A percentile compares a stretch with the other conserved stretches of the same genome.
Conservation (phyloP, 2,329 filamentous ascomycete species). For the Ceratocystis alfenasii region DNA sequence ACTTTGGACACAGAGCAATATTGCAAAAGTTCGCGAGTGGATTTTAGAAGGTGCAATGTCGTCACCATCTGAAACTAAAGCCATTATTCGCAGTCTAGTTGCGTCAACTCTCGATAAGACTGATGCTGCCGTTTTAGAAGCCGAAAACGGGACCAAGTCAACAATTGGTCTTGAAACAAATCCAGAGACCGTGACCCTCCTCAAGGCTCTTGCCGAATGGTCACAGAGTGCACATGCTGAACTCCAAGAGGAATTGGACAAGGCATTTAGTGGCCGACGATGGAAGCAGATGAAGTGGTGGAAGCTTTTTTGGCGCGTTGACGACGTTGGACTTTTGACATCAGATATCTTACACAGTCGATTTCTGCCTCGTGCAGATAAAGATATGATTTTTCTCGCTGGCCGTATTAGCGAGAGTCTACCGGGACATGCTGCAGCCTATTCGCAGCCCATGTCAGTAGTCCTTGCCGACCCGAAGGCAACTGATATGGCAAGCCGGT, state of each 20-base stretch:
- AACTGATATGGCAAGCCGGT: background rate
- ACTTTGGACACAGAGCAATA: constrained; percentile 60
- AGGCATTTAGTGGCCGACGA: constrained; percentile 59
- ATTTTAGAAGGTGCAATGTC: constrained; percentile 38
- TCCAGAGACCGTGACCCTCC: constrained; percentile 29
- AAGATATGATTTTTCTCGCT: constrained; percentile 68
- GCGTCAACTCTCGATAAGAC: constrained; percentile 51
- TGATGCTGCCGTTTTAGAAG: constrained; percentile 38
- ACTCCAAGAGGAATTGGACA: constrained; percentile 65
- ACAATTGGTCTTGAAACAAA: constrained; percentile 28
- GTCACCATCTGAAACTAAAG: constrained; percentile 43
- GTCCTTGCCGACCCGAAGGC: constrained; percentile 3
- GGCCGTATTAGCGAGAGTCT: constrained; percentile 54
- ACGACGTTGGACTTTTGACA: constrained; percentile 77
- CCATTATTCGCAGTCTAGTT: constrained; percentile 54
- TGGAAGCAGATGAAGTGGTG: constrained; percentile 85
- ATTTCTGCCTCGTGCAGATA: constrained; percentile 70
- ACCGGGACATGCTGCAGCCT: constrained; percentile 26
- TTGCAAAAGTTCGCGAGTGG: constrained; percentile 56
- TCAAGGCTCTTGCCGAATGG: constrained; percentile 57
- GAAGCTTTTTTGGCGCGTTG: constrained; percentile 89
- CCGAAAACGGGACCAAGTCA: constrained; percentile 34
- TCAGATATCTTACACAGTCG: constrained; percentile 63
- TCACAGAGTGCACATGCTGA: constrained; percentile 71
- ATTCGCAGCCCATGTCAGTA: constrained; percentile 30